These are phyloP conservation scores for Galerina marginata DNA, from an alignment of 768 basidiomycete genomes.

Conservation along the genomic window DNA sequence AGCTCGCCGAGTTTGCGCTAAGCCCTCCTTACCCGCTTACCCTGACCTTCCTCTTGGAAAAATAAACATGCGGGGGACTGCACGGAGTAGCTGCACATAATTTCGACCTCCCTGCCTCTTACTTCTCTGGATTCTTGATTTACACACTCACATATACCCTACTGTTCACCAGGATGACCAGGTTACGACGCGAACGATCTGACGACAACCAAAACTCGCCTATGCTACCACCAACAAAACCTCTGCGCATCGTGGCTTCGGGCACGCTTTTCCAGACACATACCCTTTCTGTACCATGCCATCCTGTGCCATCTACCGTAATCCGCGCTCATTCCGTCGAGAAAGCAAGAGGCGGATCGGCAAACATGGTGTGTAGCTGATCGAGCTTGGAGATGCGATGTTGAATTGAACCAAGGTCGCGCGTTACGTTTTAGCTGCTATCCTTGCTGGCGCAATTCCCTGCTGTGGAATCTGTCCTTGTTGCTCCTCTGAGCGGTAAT, in stretches of 20 bases:
- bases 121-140: conserved; percentile 13
- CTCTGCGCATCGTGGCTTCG: conserved; percentile 77
- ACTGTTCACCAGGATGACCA: conserved; percentile 43
- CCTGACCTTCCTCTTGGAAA: conserved; percentile 6
- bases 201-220: conserved; percentile 33
- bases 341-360: conserved; percentile 73
- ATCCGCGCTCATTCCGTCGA: conserved; percentile 76
- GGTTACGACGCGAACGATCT: conserved; percentile 49
- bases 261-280: conserved; percentile 85
- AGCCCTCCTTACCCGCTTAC: not conserved
- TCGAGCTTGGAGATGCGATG: not conserved
- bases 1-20: not conserved
- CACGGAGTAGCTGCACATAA: not conserved
- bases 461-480: conserved; percentile 65
- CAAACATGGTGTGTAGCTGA: conserved; percentile 50
- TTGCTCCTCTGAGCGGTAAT: conserved; percentile 77
- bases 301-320: conserved; percentile 62
- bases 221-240: conserved; percentile 34
- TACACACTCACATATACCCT: conserved; percentile 25
- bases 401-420: conserved; percentile 2
- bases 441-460: conserved; percentile 76
- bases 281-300: conserved; percentile 63
- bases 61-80: conserved; percentile 10
- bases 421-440: conserved; percentile 48
- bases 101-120: conserved; percentile 3